Conservation (phyloP, 129 eudicot genomes). For the Chrysanthemum seticuspe region DNA sequence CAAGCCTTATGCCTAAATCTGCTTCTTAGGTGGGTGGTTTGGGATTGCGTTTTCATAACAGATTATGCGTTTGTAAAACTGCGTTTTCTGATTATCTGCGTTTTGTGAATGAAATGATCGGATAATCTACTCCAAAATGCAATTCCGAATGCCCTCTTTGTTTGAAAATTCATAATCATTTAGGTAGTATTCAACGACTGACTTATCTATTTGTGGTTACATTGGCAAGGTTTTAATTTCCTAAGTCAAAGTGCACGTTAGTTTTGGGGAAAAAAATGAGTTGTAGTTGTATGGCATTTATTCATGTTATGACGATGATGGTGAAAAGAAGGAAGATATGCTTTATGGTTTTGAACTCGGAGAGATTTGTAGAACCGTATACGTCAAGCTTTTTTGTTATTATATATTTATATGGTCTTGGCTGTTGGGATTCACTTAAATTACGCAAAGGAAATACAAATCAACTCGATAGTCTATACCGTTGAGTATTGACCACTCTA, state of each 20-base stretch:
- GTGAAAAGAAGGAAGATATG: not conserved
- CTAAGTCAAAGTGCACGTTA: not conserved
- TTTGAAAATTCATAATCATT: not conserved
- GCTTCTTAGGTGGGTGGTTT: too few relatives aligned
- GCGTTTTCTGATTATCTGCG: not conserved
- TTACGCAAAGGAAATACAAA: too few relatives aligned
- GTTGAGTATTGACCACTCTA: too few relatives aligned
- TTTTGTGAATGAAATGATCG: too few relatives aligned
- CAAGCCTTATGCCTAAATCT: not conserved
- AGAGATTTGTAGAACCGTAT: not conserved
- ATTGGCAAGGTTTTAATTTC: too few relatives aligned
- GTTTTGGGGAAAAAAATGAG: not conserved
- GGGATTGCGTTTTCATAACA: not conserved
- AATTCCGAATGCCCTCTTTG: too few relatives aligned
- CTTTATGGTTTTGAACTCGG: too few relatives aligned
- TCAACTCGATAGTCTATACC: too few relatives aligned
- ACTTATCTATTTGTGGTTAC: too few relatives aligned
- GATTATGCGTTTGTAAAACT: not conserved
- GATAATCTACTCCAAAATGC: too few relatives aligned
- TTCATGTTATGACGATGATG: not conserved
- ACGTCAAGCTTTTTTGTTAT: not conserved
- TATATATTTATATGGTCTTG: not conserved
- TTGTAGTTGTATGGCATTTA: not conserved
- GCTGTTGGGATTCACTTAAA: too few relatives aligned
- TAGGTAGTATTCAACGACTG: not conserved